phyloP scores from a whole-genome alignment of 257 asterid species.

The Capsicum chinense region DNA sequence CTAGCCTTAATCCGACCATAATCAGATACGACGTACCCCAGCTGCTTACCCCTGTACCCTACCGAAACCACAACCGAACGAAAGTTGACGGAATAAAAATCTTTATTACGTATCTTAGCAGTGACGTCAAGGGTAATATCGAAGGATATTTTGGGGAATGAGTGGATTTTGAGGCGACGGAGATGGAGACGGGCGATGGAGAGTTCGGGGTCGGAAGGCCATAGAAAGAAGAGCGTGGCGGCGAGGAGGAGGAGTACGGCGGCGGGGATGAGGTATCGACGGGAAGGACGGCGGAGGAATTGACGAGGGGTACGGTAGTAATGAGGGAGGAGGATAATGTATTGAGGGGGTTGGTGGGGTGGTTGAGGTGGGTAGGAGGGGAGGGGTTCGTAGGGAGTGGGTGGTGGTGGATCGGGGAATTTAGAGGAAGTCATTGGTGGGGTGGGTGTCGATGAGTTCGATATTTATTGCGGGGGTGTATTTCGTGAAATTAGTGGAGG shows the following conservation, averaged over 20 bases:
- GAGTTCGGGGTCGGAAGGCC: conserved; percentile 82
- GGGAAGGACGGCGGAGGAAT: conserved; percentile 47
- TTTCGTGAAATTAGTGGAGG: too few species aligned
- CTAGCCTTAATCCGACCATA: conserved; percentile 64
- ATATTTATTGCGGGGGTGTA: too few species aligned
- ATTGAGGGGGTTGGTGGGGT: conserved; percentile 41
- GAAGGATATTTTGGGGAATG: conserved; percentile 55
- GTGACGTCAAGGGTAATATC: conserved; percentile 71
- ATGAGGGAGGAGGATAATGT: conserved; percentile 66
- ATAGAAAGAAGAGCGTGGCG: conserved; percentile 62
- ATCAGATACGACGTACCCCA: conserved; percentile 65
- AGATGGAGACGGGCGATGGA: conserved; percentile 70
- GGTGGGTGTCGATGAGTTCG: background rate
- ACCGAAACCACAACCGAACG: conserved; percentile 54
- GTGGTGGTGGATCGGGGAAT: conserved; percentile 37
- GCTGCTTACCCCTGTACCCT: conserved; percentile 73
- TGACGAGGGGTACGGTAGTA: conserved; percentile 43
- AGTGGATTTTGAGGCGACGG: conserved; percentile 56
- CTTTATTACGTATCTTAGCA: conserved; percentile 59
- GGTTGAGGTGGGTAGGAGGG: conserved; percentile 42
- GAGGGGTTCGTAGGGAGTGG: conserved; percentile 48
- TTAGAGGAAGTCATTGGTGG: conserved; percentile 49
- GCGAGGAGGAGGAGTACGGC: conserved; percentile 51
- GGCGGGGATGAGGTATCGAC: conserved; percentile 50
- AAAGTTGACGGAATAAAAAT: conserved; percentile 69